Evolutionary conservation across 805 yeast genomes (phyloP).

Genomic region (Pichia occidentalis): DNA sequence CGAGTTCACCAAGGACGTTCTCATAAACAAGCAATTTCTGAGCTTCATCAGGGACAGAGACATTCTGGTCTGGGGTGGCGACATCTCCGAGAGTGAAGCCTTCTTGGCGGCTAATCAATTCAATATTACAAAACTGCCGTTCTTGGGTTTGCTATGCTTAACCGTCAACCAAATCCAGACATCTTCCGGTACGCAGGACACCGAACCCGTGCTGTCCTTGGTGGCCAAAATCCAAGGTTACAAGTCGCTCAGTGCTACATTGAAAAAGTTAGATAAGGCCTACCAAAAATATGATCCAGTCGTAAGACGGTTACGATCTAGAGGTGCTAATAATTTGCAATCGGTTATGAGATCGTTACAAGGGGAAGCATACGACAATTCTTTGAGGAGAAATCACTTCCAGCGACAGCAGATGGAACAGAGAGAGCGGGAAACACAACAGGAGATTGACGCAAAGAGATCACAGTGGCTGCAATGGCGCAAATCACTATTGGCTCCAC

Average conservation of each 20-base stretch:
- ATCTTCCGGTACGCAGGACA: conserved; percentile 46
- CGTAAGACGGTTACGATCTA: conserved; percentile 41
- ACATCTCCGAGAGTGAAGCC: conserved; percentile 73
- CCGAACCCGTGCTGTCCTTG: conserved; percentile 52
- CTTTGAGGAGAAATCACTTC: conserved; percentile 61
- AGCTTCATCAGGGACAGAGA: conserved; percentile 43
- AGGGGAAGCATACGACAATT: conserved; percentile 67
- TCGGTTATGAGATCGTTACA: conserved; percentile 62
- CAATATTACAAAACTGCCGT: conserved; percentile 71
- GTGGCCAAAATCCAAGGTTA: conserved; percentile 61
- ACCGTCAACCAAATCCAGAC: conserved; percentile 51
- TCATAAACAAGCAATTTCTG: conserved; percentile 46
- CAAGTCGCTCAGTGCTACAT: conserved; percentile 32
- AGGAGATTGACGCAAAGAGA: conserved; percentile 16
- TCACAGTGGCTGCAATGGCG: conserved; percentile 47
- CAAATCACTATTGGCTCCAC: conserved; percentile 21
- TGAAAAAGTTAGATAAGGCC: conserved; percentile 32
- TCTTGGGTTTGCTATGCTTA: conserved; percentile 67
- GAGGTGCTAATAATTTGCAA: conserved; percentile 37
- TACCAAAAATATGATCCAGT: conserved; percentile 53
- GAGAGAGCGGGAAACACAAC: conserved; percentile 25
- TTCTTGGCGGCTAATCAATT: conserved; percentile 74
- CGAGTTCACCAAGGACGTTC: conserved; percentile 45
- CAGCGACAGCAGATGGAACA: conserved; percentile 37
- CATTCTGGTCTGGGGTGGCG: conserved; percentile 80